Conservation (phyloP, 768 basidiomycete species). For the Suillus discolor region DNA sequence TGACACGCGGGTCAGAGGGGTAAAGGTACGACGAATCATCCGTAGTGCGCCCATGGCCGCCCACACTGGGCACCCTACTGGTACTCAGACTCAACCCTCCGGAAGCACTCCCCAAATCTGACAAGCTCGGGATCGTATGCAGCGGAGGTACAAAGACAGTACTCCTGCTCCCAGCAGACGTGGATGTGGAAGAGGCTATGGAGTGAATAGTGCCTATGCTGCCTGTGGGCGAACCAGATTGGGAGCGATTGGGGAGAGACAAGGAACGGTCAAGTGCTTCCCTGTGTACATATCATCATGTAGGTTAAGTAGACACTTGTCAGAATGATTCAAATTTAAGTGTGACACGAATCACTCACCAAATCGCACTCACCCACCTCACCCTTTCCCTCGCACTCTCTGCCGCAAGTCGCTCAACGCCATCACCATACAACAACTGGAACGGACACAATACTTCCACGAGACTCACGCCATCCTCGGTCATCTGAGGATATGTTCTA, state of each 20-base stretch:
- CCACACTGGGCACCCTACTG: not conserved
- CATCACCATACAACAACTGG: conserved; percentile 88
- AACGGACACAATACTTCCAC: conserved; percentile 85
- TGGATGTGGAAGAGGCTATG: conserved; percentile 45
- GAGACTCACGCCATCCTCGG: conserved; percentile 39
- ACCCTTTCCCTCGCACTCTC: conserved; percentile 86
- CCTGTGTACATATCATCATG: conserved; percentile 44
- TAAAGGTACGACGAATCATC: conserved; percentile 77
- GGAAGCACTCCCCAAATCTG: conserved; percentile 46
- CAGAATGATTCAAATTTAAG: not conserved
- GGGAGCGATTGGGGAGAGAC: conserved; percentile 48
- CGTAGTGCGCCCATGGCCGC: conserved; percentile 43
- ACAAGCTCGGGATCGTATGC: conserved; percentile 69
- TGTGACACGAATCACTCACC: conserved; percentile 50
- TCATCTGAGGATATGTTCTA: not conserved
- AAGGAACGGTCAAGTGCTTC: conserved; percentile 74
- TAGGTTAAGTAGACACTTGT: not conserved
- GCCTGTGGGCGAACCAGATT: conserved; percentile 46
- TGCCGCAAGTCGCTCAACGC: conserved; percentile 85
- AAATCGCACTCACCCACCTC: conserved; percentile 90
- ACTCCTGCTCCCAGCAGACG: conserved; percentile 57
- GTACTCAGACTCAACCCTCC: not conserved
- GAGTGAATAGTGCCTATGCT: conserved; percentile 75
- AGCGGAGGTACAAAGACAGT: conserved; percentile 80
- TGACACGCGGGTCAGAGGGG: conserved; percentile 72